Conservation (phyloP, 192 early-diverging fungal genomes). For the Linnemannia schmuckeri region DNA sequence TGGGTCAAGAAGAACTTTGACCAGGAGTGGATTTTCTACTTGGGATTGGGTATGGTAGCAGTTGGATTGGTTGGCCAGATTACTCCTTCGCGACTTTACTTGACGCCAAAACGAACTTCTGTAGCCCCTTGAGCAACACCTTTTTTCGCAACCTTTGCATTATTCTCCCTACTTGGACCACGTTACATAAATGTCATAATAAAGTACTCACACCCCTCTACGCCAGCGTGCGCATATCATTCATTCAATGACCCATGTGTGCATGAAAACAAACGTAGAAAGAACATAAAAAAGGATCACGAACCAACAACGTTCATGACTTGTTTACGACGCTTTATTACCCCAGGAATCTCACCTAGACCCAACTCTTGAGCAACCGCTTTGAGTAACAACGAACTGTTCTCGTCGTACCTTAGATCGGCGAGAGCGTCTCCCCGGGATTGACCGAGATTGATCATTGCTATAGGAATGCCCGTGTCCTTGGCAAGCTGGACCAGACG, state of each 20-base stretch:
- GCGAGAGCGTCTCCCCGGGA: conserved; percentile 80
- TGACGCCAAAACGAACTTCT: neutral
- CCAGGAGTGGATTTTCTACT: conserved; percentile 40
- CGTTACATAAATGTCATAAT: neutral
- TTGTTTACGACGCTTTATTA: conserved; percentile 12
- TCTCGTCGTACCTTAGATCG: conserved; percentile 60
- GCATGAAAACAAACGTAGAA: neutral
- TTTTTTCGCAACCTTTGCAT: neutral
- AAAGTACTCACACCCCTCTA: neutral
- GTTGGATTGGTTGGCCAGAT: conserved; percentile 43
- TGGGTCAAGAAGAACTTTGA: conserved; percentile 53
- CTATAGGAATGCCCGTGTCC: conserved; percentile 70
- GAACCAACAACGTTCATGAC: conserved; percentile 46
- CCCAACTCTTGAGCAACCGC: conserved; percentile 30
- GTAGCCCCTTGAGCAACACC: neutral
- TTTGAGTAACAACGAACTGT: conserved; percentile 52
- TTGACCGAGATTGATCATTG: conserved; percentile 80
- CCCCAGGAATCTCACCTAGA: conserved; percentile 28
- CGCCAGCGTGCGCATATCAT: neutral
- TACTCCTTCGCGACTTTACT: conserved; percentile 29
- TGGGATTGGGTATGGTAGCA: conserved; percentile 38
- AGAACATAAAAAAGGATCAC: neutral
- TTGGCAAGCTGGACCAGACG: conserved; percentile 78
- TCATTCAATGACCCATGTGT: neutral
- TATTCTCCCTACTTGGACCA: neutral